A percentile compares a stretch with the other conserved stretches of the same genome.
Evolutionary conservation across 2,329 filamentous ascomycete genomes (phyloP).

Genomic region (Penicillium rolfsii): DNA sequence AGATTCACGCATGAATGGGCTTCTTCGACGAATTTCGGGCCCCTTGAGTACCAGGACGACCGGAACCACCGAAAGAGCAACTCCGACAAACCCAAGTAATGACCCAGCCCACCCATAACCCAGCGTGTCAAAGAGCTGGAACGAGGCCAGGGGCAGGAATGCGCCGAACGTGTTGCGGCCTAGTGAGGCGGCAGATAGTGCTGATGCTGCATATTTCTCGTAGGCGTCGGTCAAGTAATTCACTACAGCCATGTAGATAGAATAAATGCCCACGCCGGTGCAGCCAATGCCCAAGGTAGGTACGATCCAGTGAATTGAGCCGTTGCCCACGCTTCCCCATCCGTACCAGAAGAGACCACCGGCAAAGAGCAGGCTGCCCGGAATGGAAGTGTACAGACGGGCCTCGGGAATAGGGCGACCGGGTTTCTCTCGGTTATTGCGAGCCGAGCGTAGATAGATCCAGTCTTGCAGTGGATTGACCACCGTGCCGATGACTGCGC

Average conservation of each 20-base stretch:
- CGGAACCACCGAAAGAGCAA: conserved; percentile 45
- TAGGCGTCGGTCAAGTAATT: conserved; percentile 56
- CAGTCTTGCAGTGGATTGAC: conserved; percentile 46
- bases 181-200: conserved; percentile 51
- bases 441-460: conserved; percentile 31
- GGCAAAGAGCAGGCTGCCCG: conserved; percentile 43
- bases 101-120: conserved; percentile 50
- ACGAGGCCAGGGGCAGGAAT: conserved; percentile 51
- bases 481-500: conserved; percentile 47
- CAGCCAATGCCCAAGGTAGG: conserved; percentile 38
- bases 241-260: conserved; percentile 53
- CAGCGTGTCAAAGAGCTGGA: conserved; percentile 44
- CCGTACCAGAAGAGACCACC: conserved; percentile 44
- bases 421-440: conserved; percentile 39
- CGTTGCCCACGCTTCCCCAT: conserved; percentile 33
- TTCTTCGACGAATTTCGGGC: conserved; percentile 39
- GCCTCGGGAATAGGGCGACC: conserved; percentile 49
- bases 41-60: conserved; percentile 49
- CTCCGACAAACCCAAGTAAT: conserved; percentile 49
- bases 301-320: conserved; percentile 40
- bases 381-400: conserved; percentile 48
- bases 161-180: conserved; percentile 52
- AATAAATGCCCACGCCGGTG: conserved; percentile 48
- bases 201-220: conserved; percentile 52
- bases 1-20: conserved; percentile 38